These are phyloP conservation scores for Eimeria maxima DNA, from an alignment of 169 alveolate species.

Conservation along the genomic window DNA sequence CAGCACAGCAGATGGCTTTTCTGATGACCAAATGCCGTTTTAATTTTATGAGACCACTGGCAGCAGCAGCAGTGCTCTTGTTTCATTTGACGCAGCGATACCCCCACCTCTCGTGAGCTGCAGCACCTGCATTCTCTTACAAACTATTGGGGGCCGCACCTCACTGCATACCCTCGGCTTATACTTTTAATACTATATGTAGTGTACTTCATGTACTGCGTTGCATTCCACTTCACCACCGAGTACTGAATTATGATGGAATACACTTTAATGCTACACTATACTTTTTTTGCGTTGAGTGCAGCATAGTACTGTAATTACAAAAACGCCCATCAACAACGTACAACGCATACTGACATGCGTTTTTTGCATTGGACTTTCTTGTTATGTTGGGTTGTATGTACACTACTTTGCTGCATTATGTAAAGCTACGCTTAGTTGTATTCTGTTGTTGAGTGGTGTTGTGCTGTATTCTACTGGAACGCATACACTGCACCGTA, in stretches of 20 bases:
- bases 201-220: too few relatives aligned
- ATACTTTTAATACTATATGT: too few relatives aligned
- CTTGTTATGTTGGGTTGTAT: background rate
- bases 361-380: background rate
- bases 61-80: slow-evolving; percentile 28
- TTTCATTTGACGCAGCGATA: slow-evolving; percentile 1
- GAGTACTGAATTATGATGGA: too few relatives aligned
- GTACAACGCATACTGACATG: too few relatives aligned
- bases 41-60: slow-evolving; percentile 5
- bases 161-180: too few relatives aligned
- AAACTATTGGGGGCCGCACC: too few relatives aligned
- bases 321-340: too few relatives aligned
- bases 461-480: background rate
- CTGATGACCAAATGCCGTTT: slow-evolving; percentile 37
- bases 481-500: background rate
- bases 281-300: too few relatives aligned
- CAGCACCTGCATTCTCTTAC: background rate
- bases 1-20: background rate
- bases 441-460: background rate
- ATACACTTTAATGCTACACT: too few relatives aligned
- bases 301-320: too few relatives aligned
- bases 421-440: background rate
- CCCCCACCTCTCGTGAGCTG: slow-evolving; percentile 44
- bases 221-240: too few relatives aligned
- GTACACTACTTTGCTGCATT: background rate